Conservation (phyloP, 495 filamentous ascomycete genomes). For the Filosporella fistucella region DNA sequence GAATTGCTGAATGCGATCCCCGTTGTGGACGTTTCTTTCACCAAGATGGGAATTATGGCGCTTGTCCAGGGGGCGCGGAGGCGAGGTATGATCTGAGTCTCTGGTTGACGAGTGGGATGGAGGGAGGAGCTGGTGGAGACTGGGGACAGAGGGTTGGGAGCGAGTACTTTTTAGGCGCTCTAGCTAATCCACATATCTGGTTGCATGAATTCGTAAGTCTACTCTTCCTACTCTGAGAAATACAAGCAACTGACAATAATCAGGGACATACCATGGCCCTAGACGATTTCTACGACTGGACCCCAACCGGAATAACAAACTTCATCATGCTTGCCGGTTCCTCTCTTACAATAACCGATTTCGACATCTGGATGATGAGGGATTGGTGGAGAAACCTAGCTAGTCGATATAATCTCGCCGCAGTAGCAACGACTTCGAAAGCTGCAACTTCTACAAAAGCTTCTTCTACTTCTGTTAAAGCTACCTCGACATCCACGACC, state of each 20-base stretch:
- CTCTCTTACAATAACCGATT: constrained; percentile 12
- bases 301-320: constrained; percentile 10
- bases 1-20: constrained; percentile 10
- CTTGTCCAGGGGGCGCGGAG: constrained; percentile 11
- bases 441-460: not conserved
- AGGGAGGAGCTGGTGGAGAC: not conserved
- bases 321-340: constrained; percentile 16
- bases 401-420: constrained; percentile 1
- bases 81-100: constrained; percentile 1
- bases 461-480: not conserved
- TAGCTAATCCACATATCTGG: constrained; percentile 4
- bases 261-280: constrained; percentile 3
- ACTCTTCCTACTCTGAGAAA: not conserved
- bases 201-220: constrained; percentile 2
- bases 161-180: constrained; percentile 2
- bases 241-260: not conserved
- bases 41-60: constrained; percentile 12
- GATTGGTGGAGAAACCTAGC: constrained; percentile 12
- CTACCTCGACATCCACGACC: not conserved
- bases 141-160: constrained; percentile 4
- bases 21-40: constrained; percentile 18
- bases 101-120: not conserved
- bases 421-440: not conserved
- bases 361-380: constrained; percentile 18
- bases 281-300: constrained; percentile 12